These are phyloP conservation scores for Auricularia cornea DNA, from an alignment of 768 basidiomycete genomes.

Conservation along the genomic window DNA sequence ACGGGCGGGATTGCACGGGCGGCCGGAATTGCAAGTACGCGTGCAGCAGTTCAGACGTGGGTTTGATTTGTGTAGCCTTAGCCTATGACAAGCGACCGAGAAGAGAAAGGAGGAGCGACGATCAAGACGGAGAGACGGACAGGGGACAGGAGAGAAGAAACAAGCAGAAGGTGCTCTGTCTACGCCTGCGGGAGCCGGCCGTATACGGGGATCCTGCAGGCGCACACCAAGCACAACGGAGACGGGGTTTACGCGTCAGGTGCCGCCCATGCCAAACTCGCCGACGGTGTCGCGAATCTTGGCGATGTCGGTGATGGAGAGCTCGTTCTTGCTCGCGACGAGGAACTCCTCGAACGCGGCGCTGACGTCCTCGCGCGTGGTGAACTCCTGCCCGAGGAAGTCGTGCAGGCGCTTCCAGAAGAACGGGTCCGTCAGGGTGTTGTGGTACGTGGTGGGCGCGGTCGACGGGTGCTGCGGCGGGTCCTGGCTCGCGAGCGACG, in stretches of 20 bases:
- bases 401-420: slow-evolving; percentile 69
- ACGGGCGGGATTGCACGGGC: no score
- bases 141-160: no score
- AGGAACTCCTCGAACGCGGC: slow-evolving; percentile 83
- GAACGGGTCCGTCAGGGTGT: slow-evolving; percentile 60
- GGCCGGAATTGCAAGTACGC: no score
- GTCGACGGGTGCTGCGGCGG: slow-evolving; percentile 19
- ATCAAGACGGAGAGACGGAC: no score
- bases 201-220: no score
- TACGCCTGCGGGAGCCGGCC: no score
- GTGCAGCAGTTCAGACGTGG: no score
- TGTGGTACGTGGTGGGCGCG: slow-evolving; percentile 44
- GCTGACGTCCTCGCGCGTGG: slow-evolving; percentile 52
- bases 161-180: no score
- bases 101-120: no score
- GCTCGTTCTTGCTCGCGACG: slow-evolving; percentile 64
- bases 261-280: slow-evolving; percentile 82
- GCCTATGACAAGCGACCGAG: no score
- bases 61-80: no score
- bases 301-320: slow-evolving; percentile 83
- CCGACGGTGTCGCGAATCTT: slow-evolving; percentile 86
- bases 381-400: slow-evolving; percentile 65
- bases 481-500: slow-evolving; percentile 33
- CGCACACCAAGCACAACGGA: no score
- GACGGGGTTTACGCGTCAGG: slow-evolving; percentile 25